Conservation (phyloP, 441 rosid species). For the Gossypium lobatum region DNA sequence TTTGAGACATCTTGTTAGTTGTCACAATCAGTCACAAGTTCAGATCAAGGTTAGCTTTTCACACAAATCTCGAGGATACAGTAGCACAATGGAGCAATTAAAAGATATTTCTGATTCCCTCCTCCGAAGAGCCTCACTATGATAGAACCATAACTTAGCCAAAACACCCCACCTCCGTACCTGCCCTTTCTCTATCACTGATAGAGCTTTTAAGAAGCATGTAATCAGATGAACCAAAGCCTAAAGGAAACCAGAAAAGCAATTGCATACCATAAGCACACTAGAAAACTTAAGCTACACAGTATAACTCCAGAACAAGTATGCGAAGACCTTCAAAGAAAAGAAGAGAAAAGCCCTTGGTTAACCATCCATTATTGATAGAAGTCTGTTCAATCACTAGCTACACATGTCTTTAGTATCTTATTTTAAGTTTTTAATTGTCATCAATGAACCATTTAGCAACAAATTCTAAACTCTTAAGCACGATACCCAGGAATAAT, state of each 20-base stretch:
- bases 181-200: background rate
- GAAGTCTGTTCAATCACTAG: background rate
- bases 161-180: background rate
- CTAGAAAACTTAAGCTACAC: background rate
- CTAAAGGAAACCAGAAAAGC: conserved; percentile 4
- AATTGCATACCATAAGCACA: background rate
- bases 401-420: background rate
- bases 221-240: background rate
- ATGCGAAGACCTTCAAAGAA: background rate
- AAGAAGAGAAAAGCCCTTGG: background rate
- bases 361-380: background rate
- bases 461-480: background rate
- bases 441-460: background rate
- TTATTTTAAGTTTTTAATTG: background rate
- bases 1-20: conserved; percentile 4
- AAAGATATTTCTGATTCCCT: background rate
- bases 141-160: background rate
- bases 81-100: background rate
- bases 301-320: background rate
- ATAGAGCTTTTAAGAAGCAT: background rate
- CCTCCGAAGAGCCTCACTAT: background rate
- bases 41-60: background rate
- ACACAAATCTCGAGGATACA: background rate
- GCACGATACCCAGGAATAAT: background rate
- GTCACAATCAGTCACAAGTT: background rate